These are phyloP conservation scores for Lablab purpureus DNA, from an alignment of 306 rosid genomes.

Conservation along the genomic window DNA sequence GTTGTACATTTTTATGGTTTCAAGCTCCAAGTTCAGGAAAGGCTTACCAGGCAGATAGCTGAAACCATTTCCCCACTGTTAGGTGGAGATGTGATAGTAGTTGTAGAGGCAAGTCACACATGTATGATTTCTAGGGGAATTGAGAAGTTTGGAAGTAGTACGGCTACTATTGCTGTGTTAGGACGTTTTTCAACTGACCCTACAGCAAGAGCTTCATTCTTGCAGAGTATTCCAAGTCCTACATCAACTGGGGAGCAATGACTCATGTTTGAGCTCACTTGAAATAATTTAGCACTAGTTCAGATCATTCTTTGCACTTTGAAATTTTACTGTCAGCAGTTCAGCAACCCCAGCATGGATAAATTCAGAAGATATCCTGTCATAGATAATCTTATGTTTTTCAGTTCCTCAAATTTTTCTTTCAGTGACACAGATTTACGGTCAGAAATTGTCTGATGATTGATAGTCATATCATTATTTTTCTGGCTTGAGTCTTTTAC, in stretches of 20 bases:
- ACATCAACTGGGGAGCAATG: slow-evolving; percentile 49
- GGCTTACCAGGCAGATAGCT: slow-evolving; percentile 95
- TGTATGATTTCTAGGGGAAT: slow-evolving; percentile 98
- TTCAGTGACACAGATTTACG: not conserved
- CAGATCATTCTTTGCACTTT: slow-evolving; percentile 15
- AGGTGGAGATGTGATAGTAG: slow-evolving; percentile 89
- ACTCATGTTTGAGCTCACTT: slow-evolving; percentile 39
- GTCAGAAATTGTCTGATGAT: not conserved
- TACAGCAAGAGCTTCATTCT: slow-evolving; percentile 65
- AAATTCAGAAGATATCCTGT: slow-evolving; percentile 24
- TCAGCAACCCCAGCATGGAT: not conserved
- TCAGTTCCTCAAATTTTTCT: slow-evolving; percentile 38
- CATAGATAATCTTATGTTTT: slow-evolving; percentile 8
- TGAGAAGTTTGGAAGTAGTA: slow-evolving; percentile 89
- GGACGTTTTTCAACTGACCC: slow-evolving; percentile 76
- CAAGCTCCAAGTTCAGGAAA: slow-evolving; percentile 98
- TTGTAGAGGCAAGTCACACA: slow-evolving; percentile 92
- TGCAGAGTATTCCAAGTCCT: slow-evolving; percentile 75
- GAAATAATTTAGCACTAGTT: slow-evolving; percentile 36
- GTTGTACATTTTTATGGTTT: slow-evolving; percentile 86
- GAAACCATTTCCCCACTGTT: slow-evolving; percentile 76
- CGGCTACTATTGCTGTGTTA: slow-evolving; percentile 84
- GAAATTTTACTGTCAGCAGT: slow-evolving; percentile 11
- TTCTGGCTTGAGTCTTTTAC: not conserved
- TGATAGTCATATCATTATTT: slow-evolving; percentile 5